Evolutionary conservation across 805 yeast species (phyloP).

Genomic region (Wickerhamiella shivajii): DNA sequence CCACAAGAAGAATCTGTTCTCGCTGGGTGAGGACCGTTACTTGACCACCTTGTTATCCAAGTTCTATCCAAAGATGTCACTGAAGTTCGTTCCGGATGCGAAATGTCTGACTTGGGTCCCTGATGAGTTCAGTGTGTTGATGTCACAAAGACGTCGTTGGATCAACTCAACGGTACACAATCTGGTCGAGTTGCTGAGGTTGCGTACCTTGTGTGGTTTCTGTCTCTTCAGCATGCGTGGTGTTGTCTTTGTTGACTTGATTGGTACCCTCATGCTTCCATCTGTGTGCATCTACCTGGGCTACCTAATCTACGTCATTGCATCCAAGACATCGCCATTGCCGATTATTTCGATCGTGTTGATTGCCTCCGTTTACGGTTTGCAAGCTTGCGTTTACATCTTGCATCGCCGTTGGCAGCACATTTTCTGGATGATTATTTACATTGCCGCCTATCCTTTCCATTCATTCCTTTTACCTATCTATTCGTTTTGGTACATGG

Average conservation of each 20-base stretch:
- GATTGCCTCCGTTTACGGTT: constrained; percentile 41
- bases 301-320: constrained; percentile 37
- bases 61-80: constrained; percentile 41
- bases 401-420: constrained; percentile 31
- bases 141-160: constrained; percentile 57
- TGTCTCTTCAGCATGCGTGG: constrained; percentile 47
- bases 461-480: constrained; percentile 47
- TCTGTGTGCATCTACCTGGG: constrained; percentile 41
- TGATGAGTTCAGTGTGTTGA: constrained; percentile 37
- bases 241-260: constrained; percentile 39
- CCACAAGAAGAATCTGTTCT: constrained; percentile 45
- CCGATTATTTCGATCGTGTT: constrained; percentile 39
- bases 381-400: constrained; percentile 45
- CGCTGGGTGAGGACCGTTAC: constrained; percentile 49
- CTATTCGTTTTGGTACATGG: constrained; percentile 52
- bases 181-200: constrained; percentile 40
- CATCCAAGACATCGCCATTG: constrained; percentile 37
- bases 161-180: constrained; percentile 53
- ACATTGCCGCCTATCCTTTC: constrained; percentile 42
- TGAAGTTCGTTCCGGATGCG: constrained; percentile 43
- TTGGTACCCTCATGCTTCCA: constrained; percentile 46
- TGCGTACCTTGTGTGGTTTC: constrained; percentile 47
- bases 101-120: constrained; percentile 46
- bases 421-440: constrained; percentile 42
- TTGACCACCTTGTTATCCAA: constrained; percentile 43